phyloP scores from a whole-genome alignment of 192 early-diverging fungal genomes.

The Coemansia sp. region DNA sequence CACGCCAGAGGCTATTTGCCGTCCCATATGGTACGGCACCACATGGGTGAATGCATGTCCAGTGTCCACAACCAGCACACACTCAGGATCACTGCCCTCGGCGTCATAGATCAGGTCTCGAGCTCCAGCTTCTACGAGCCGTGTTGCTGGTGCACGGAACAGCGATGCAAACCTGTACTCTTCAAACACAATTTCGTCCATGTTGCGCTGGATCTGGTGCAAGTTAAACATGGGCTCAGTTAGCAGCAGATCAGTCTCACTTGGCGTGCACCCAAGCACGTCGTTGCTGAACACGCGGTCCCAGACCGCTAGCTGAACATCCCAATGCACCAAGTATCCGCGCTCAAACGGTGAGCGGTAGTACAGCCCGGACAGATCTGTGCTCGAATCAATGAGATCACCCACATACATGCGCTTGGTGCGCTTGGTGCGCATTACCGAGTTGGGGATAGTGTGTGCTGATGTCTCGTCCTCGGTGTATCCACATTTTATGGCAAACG shows the following conservation, averaged over 20 bases:
- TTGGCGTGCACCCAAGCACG: constrained; percentile 64
- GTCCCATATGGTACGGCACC: constrained; percentile 64
- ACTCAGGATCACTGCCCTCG: constrained; percentile 42
- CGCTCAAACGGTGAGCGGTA: constrained; percentile 79
- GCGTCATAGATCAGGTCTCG: constrained; percentile 16
- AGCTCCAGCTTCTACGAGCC: constrained; percentile 8
- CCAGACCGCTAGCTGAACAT: constrained; percentile 75
- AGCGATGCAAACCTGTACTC: constrained; percentile 69
- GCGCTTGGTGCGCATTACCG: constrained; percentile 52
- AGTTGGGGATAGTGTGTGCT: constrained; percentile 28
- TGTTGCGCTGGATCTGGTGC: constrained; percentile 62
- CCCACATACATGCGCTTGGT: constrained; percentile 66
- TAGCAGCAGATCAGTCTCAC: constrained; percentile 61
- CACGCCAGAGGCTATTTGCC: constrained; percentile 59
- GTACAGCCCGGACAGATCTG: constrained; percentile 71
- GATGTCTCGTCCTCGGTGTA: constrained; percentile 20
- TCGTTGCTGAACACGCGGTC: constrained; percentile 69
- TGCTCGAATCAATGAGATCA: constrained; percentile 63
- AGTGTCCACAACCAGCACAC: constrained; percentile 71
- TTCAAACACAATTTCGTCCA: constrained; percentile 86
- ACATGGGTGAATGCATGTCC: constrained; percentile 82
- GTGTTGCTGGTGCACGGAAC: constrained; percentile 27
- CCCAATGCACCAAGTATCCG: constrained; percentile 79
- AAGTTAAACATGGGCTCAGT: constrained; percentile 85
- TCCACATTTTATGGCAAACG: constrained; percentile 65